Base-by-base conservation (phyloP, 2,329 filamentous ascomycete genomes). In the Myriosclerotinia curreyana region DNA sequence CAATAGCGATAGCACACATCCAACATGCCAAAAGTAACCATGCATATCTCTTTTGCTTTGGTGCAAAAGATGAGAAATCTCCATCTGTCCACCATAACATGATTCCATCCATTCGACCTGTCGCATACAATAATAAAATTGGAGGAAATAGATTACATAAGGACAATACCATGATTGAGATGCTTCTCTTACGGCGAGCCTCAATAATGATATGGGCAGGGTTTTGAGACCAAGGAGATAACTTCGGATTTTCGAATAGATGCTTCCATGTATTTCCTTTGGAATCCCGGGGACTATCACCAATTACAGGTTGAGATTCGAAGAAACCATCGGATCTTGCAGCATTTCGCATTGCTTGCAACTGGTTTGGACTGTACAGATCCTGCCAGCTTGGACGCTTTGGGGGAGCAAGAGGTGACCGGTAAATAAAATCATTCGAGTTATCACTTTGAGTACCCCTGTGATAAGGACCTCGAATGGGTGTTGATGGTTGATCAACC, bases 101-200 rank as follows among this genome's bases (percentile, higher is more conserved):
- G 11, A 73, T 36, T 34, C 64, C 60, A 60, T 75, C 72, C 28
- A 74, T 62, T 20, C 60, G 40, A 49, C 73, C 71, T 59, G 65
- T 58, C 25, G 66, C 66, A 49, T 70, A 73, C 8, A 73, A 60
- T 3, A 73, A 46, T 14, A 74, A 62, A 15, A 70, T 53, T 11
- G 73, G 73, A 11, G 71, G 71, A 38, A 73, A 71, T n/a, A 72
- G 14, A 46, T 65, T 66, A 50, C 72, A 74, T 2, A 73, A 14
- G 42, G 56, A 44, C 6, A 74, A 62, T 4, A 69, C 66, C n/a
- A 64, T 44, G 25, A 60, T 66, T 20, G 73, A 74, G 22, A 74
- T 63, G 12, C 60, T 70, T 25, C 42, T 60, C 54, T 68, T 70
- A 14, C 65, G 64, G 6, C 62, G 36, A 28, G 54, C 51, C 6